These are phyloP conservation scores for Coleophoma eucalyptorum DNA, from an alignment of 2,329 filamentous ascomycete species.

Conservation along the genomic window DNA sequence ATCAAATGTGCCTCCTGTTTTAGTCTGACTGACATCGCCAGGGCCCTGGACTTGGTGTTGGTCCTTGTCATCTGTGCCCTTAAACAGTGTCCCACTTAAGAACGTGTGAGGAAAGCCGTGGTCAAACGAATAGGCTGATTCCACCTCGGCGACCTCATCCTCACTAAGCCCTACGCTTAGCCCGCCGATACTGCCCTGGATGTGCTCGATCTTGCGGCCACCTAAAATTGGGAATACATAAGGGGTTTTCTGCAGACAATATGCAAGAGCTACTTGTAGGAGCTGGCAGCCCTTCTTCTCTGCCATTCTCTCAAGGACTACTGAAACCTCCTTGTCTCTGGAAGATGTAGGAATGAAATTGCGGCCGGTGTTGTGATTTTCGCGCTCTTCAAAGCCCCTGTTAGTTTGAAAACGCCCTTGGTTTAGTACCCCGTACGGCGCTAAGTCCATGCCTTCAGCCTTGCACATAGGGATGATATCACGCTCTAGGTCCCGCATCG, in stretches of 20 bases:
- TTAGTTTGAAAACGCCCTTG: slow-evolving; percentile 40
- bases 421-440: slow-evolving; percentile 47
- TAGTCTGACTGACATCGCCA: too few relatives aligned
- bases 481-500: slow-evolving; percentile 56
- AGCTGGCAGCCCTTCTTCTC: slow-evolving; percentile 45
- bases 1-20: too few relatives aligned
- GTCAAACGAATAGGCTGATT: slow-evolving; percentile 36
- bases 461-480: slow-evolving; percentile 55
- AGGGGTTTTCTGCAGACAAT: slow-evolving; percentile 49
- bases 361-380: slow-evolving; percentile 16
- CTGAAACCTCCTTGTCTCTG: slow-evolving; percentile 43
- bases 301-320: slow-evolving; percentile 48
- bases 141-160: slow-evolving; percentile 48
- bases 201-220: slow-evolving; percentile 51
- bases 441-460: slow-evolving; percentile 49
- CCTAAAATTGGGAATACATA: slow-evolving; percentile 56
- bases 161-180: slow-evolving; percentile 44
- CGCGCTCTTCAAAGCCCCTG: slow-evolving; percentile 33
- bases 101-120: slow-evolving; percentile 1
- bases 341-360: slow-evolving; percentile 6
- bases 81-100: not conserved
- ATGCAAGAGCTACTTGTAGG: slow-evolving; percentile 53
- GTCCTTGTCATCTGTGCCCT: not conserved
- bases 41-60: too few relatives aligned
- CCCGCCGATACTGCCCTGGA: slow-evolving; percentile 50